Base-by-base conservation (phyloP, 805 yeast species). In the Candida montana region DNA sequence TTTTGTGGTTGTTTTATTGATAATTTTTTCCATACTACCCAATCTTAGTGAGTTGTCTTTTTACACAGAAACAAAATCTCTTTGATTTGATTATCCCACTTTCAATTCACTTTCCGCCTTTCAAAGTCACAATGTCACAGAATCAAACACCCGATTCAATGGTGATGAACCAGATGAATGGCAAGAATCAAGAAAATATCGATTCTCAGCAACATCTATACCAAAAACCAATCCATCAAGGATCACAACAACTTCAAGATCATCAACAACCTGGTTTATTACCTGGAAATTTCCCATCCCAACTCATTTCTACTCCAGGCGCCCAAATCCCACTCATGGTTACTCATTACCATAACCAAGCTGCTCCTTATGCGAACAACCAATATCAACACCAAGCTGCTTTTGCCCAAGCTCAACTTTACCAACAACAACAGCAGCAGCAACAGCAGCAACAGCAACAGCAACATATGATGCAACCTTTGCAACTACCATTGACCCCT, bases 271-370 rank as follows among this genome's bases (percentile, higher is more conserved):
- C n/a, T n/a, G n/a, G n/a, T n/a, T n/a, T n/a, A n/a, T n/a, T n/a
- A n/a, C n/a, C n/a, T n/a, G n/a, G n/a, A n/a, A n/a, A n/a, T n/a
- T 35, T 33, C 44, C 30, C 18, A 15, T n/a, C 4, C 29, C 36
- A 15, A 24, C 11, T 9, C 19, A 10, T 15, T 11, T 15, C 30
- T 15, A 37, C 15, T 18, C 29, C 27, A n/a, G 34, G 34, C 15
- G 10, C 23, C 19, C 38, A 35, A 35, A 31, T 51, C 20, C 55
- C 55, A 7, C 21, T 49, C 43, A 47, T 53, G 48, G 52, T 49
- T 10, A 11, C 54, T 12, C 57, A 53, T 27, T 53, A 51, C 23
- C 52, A 51, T 7, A 33, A 39, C n/a, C 44, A 35, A 24, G 40
- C 34, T 21, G 31, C 31, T 18, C 33, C 39, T 28, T 35, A 38